These are phyloP conservation scores for Celoporthe dispersa DNA, from an alignment of 2,329 filamentous ascomycete genomes.

Conservation along the genomic window DNA sequence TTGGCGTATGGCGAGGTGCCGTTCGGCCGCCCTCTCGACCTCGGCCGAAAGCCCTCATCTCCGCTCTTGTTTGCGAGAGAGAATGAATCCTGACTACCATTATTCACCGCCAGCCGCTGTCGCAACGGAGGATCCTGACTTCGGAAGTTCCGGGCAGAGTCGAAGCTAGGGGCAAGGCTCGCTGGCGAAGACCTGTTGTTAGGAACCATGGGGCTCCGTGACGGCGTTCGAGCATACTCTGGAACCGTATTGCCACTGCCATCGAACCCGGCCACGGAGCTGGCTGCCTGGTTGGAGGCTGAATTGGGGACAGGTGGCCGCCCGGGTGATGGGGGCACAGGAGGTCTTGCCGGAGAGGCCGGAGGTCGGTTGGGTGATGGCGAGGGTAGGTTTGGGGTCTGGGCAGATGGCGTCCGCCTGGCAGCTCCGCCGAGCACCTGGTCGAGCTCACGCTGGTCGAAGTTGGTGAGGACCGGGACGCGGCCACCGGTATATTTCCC, in stretches of 20 bases:
- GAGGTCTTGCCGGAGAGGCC: slow-evolving; percentile 31
- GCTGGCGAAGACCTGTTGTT: slow-evolving; percentile 49
- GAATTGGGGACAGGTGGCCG: slow-evolving; percentile 33
- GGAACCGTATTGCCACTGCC: slow-evolving; percentile 34
- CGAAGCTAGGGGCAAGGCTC: slow-evolving; percentile 50
- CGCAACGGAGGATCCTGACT: slow-evolving; percentile 47
- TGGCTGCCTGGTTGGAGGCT: slow-evolving; percentile 17
- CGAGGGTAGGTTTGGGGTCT: slow-evolving; percentile 32
- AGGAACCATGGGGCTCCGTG: slow-evolving; percentile 37
- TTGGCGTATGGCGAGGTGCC: slow-evolving; percentile 39
- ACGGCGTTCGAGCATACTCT: slow-evolving; percentile 33
- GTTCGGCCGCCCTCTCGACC: slow-evolving; percentile 51
- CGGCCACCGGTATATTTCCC: slow-evolving; percentile 93
- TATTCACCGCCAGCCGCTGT: slow-evolving; percentile 53
- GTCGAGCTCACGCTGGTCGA: slow-evolving; percentile 79
- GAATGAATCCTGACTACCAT: slow-evolving; percentile 63
- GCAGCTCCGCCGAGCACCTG: slow-evolving; percentile 66
- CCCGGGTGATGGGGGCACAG: slow-evolving; percentile 35
- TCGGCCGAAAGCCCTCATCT: slow-evolving; percentile 53
- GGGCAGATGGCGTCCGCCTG: slow-evolving; percentile 44
- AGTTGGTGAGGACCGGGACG: slow-evolving; percentile 78
- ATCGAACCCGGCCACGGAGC: slow-evolving; percentile 35
- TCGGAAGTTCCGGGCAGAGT: slow-evolving; percentile 49
- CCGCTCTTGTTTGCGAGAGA: slow-evolving; percentile 57
- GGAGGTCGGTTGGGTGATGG: slow-evolving; percentile 21